Base-by-base conservation (phyloP, 1,139 yeast genomes). In the Protomyces inundatus region DNA sequence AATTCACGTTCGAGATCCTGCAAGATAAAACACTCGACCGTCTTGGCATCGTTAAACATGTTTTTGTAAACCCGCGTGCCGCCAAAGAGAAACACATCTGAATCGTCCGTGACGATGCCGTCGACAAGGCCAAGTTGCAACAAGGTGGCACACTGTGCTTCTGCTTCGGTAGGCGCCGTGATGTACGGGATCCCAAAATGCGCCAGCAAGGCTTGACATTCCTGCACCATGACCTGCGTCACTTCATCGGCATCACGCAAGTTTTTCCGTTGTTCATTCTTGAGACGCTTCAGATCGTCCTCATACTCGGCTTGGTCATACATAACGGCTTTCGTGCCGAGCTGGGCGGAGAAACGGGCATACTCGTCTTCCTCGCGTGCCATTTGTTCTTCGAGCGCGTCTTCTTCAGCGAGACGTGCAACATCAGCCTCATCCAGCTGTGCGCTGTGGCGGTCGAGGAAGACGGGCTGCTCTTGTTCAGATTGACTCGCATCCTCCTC, bases 81-180 rank as follows among this genome's bases (percentile, higher is more conserved):
- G 0, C 98, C 98, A 77, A 95, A 95, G 54, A 95, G 75, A 70
- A 95, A 93, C 62, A 96, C 90, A 81, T 95, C 99, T 70, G 97
- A 89, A 78, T 95, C 99, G 74, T 95, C 99, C 0, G 98, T 95
- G 23, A 95, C 86, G 30, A 93, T 88, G 0, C 98, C 99, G 74
- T 95, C 98, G 1, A 93, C 97, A 33, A 93, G 78, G 0, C 82
- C 83, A 16, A 90, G 74, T 34, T 76, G 74, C 58, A 83, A 75
- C 9, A 93, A 76, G 69, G 86, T 89, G 0, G 97, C 97, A 75
- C 98, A 93, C 72, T 93, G 98, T 0, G 98, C 97, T 77, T 93
- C 98, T 0, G 98, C 98, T 75, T 93, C 98, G 90, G 89, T 90
- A 0, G 98, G 98, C 0, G 98, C 97, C 0, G 97, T 89, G 6